Base-by-base conservation (phyloP, 768 basidiomycete species). In the Trametes villosa region DNA sequence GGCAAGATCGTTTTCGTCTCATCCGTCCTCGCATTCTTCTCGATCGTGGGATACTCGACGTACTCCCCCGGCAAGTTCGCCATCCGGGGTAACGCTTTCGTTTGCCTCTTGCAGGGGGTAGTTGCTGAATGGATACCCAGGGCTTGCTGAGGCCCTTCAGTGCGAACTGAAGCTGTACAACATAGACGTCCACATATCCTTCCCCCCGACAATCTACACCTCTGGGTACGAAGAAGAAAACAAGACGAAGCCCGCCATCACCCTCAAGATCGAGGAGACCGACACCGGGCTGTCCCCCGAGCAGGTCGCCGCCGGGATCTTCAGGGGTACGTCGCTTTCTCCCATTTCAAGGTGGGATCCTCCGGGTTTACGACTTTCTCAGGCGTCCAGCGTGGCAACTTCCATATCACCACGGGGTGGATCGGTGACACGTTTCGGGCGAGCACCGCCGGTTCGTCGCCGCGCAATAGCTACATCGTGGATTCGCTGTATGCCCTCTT, bases 31-130 rank as follows among this genome's bases (percentile, higher is more conserved):
- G 89, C 86, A 1, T 86, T 86, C 67, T 87, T 93, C 79, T 81
- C 84, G 1, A 84, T 94, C 56, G 75, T 90, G 5, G 94, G 94
- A 0, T 96, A 87, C 67, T 78, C 88, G 2, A 82, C 86, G 1
- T 96, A 96, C 72, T 77, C 89, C 0, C 93, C 94, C 0, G 88
- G 85, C 9, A 97, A 96, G 70, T 88, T 90, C 67, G 95, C 95
- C 8, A 71, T 96, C 7, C 77, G 92, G 75, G 94, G 94, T 92
- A 65, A 34, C 9, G 36, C 41, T 22, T 7, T 22, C 47, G 8
- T 24, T 12, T 27, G 0, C 7, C 20, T 18, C 45, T 24, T 9
- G 18, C 24, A 2, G 13, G 22, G 11, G 1, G 2, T 1, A 3
- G 9, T 34, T 24, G 20, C 29, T 6, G 6, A n/a, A 24, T 1